A percentile compares a stretch with the other conserved stretches of the same genome.
Evolutionary conservation across 2,329 filamentous ascomycete species (phyloP).

Genomic region (Sclerotinia minor): DNA sequence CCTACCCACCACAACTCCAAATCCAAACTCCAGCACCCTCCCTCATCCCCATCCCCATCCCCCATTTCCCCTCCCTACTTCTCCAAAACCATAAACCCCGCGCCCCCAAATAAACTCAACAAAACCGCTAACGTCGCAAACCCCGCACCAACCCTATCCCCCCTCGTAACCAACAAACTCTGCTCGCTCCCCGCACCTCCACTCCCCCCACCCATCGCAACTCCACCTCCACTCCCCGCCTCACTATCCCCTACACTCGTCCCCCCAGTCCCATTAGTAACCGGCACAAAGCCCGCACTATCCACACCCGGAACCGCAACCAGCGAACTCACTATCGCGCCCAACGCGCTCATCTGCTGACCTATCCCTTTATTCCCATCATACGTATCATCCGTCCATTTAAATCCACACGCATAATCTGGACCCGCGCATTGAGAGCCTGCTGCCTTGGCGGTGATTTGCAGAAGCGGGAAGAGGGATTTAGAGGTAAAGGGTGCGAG

Average conservation of each 20-base stretch:
- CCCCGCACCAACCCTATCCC: slow-evolving; percentile 46
- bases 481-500: slow-evolving; percentile 61
- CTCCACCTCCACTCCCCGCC: slow-evolving; percentile 7
- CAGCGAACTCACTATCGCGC: slow-evolving; percentile 53
- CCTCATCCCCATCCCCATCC: too few species aligned
- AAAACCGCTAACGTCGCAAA: slow-evolving; percentile 45
- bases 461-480: slow-evolving; percentile 54
- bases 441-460: slow-evolving; percentile 55
- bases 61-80: too few species aligned
- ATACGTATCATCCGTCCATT: slow-evolving; percentile 54
- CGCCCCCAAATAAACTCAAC: slow-evolving; percentile 33
- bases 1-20: too few species aligned
- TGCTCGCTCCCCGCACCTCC: not conserved
- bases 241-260: slow-evolving; percentile 39
- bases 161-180: slow-evolving; percentile 39
- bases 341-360: slow-evolving; percentile 70
- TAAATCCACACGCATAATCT: slow-evolving; percentile 59
- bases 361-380: slow-evolving; percentile 64
- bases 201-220: not conserved
- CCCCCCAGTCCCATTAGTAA: slow-evolving; percentile 44
- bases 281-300: slow-evolving; percentile 40
- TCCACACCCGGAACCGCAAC: slow-evolving; percentile 39
- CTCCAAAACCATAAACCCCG: slow-evolving; percentile 26
- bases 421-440: slow-evolving; percentile 59
- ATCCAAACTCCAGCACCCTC: not conserved